Evolutionary conservation across 73 alveolate species (phyloP), one percentile per base, ranked within the genome.

Genomic region (Paraurostyla sp.): DNA sequence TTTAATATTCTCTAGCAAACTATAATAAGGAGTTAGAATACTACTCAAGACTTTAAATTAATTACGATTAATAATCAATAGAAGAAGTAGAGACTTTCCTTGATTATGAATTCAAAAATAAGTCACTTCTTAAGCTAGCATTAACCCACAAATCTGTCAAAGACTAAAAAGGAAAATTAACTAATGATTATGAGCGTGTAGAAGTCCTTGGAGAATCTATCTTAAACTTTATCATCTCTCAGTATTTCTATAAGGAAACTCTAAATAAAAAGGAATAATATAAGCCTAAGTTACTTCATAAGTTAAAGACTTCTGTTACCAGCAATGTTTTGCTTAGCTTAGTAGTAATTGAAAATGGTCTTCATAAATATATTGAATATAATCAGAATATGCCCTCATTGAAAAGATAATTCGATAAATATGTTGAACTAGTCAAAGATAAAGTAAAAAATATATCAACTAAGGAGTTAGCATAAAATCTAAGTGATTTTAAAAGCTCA

Each of bases 201-300:
- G 98, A 95, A 90, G 92, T 95, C 69, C 88, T 95, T 59, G 98
- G 98, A 2, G 98, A 95, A 69, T 93, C 98, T 1, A 93, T 95
- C 58, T 62, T 92, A 15, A 95, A 95, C 71, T 95, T 86, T 89
- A 76, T 93, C 45, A 78, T 88, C 16, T 78, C 83, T 0, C 25
- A 88, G 41, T 35, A 78, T 40, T 78, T 18, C 68, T 78, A 51
- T 35, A 4, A 23, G 20, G 40, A 56, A 2, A 54, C 89, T 11
- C 32, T 35, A 50, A 30, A 29, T 20, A 22, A 62, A 15, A 76
- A 49, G 4, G 75, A 78, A 2, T 36, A 78, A 22, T 20, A 22
- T 29, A 41, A 43, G 18, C 93, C 90, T 0, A 62, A 69, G 38
- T 51, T 58, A 52, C 29, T 75, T 20, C 71, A 41, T 42, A 59